phyloP scores from a whole-genome alignment of 1,139 yeast species.

The Candida frijolesensis region DNA sequence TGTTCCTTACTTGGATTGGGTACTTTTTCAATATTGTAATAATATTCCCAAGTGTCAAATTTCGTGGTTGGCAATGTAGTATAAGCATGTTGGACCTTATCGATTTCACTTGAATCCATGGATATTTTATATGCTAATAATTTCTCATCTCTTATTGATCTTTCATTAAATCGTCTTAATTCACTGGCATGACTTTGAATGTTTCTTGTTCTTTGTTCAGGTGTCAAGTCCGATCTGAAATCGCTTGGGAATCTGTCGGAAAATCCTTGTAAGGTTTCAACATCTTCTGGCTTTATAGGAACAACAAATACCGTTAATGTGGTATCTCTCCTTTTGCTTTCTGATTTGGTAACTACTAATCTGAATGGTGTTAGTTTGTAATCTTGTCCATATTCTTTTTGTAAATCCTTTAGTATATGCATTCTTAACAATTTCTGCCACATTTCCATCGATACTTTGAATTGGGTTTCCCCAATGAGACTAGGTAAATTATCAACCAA shows the following conservation, averaged over 20 bases:
- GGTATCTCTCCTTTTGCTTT: conserved; percentile 12
- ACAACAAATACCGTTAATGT: conserved; percentile 33
- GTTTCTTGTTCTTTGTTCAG: conserved; percentile 21
- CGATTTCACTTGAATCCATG: conserved; percentile 4
- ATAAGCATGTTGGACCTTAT: not conserved
- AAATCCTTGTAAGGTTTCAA: conserved; percentile 27
- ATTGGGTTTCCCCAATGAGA: conserved; percentile 70
- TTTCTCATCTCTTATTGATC: conserved; percentile 9
- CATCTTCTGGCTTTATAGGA: conserved; percentile 30
- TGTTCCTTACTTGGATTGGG: not conserved
- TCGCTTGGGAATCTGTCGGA: conserved; percentile 27
- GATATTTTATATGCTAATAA: conserved; percentile 11
- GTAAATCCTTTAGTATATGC: conserved; percentile 30
- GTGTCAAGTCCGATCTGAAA: conserved; percentile 22
- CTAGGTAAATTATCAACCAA: conserved; percentile 40
- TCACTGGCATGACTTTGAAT: conserved; percentile 22
- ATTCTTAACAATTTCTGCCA: conserved; percentile 54
- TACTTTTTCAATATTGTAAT: conserved; percentile 9
- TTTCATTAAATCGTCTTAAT: conserved; percentile 21
- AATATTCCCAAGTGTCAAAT: conserved; percentile 9
- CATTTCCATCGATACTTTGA: conserved; percentile 61
- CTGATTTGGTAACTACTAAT: conserved; percentile 22
- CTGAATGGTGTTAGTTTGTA: conserved; percentile 26
- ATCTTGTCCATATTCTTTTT: not conserved
- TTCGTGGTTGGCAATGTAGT: conserved; percentile 4